These are phyloP conservation scores for Seiridium cupressi DNA, from an alignment of 2,329 filamentous ascomycete genomes.

Conservation along the genomic window DNA sequence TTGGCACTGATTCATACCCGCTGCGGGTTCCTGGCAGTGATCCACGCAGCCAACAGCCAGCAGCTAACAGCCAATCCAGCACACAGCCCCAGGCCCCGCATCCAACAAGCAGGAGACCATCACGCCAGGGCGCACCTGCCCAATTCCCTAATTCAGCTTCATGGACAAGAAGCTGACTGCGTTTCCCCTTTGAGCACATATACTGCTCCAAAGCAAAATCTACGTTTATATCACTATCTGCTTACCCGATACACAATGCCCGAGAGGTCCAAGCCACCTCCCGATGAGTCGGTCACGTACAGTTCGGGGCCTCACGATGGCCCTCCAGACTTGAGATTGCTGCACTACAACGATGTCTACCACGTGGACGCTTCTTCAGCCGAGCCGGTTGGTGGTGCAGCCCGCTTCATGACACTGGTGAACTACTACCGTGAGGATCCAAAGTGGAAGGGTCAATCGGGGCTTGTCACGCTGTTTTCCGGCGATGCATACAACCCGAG, in stretches of 20 bases:
- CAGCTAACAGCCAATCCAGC: no score
- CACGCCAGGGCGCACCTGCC: no score
- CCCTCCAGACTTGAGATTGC: conserved; percentile 70
- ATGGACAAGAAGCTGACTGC: no score
- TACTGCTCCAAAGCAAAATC: not conserved
- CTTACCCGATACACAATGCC: not conserved
- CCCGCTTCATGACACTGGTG: conserved; percentile 76
- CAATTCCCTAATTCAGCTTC: no score
- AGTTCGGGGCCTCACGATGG: conserved; percentile 28
- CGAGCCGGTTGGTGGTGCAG: conserved; percentile 79
- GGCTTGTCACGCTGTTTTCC: conserved; percentile 78
- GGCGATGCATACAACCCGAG: conserved; percentile 93
- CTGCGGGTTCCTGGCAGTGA: not conserved
- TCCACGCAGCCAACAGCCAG: not conserved
- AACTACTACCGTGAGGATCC: conserved; percentile 69
- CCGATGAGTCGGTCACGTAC: conserved; percentile 28
- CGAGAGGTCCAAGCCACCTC: conserved; percentile 24
- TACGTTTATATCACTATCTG: not conserved
- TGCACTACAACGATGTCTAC: conserved; percentile 95
- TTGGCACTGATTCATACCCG: not conserved
- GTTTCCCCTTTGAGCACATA: no score
- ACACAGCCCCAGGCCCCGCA: no score
- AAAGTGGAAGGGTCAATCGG: conserved; percentile 61
- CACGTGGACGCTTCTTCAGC: conserved; percentile 75
- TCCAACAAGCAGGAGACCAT: no score